Base-by-base conservation (phyloP, 352 stramenopile genomes). In the Plasmopara halstedii region DNA sequence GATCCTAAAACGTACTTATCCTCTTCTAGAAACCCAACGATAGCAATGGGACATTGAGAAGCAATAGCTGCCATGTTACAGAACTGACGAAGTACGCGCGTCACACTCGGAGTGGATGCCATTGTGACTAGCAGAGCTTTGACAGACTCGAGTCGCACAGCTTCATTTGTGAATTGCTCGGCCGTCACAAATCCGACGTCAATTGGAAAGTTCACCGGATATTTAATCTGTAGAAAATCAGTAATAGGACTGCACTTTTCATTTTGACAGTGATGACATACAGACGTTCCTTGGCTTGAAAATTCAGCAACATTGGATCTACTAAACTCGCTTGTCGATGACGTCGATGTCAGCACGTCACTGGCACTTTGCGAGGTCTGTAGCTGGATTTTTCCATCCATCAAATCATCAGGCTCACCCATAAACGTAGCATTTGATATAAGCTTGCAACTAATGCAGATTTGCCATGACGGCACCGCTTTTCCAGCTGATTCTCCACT, bases 401-500 rank as follows among this genome's bases (percentile, higher is more conserved):
- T 72, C 15, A 77, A 66, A 48, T 85, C 76, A 42, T 78, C 61
- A 25, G 64, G 44, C 17, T 56, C 56, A 25, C 50, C 29, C 7
- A 50, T 26, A n/a, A 70, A 60, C 21, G 49, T 68, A 31, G 50
- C 55, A n/a, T 70, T 67, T 15, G 73, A 66, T 49, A 70, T 81
- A 50, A 86, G 65, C 47, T 87, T 90, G 67, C 81, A 92, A 49
- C 62, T 73, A 46, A 88, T 76, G 50, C 80, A 92, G 31, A 88
- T 62, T 27, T 77, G 77, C 42, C 65, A 61, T 23, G 37, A 31
- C 1, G 56, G 40, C 6, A 31, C 35, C 3, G 19, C 25, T 23
- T 21, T 23, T 38, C 53, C 49, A 19, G 29, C 50, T 17, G 53
- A 33, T 32, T 71, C 64, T 10, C 54, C 50, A 17, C 64, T 74